Conservation (phyloP, 2,329 filamentous ascomycete species). For the Bipolaris sorokiniana region DNA sequence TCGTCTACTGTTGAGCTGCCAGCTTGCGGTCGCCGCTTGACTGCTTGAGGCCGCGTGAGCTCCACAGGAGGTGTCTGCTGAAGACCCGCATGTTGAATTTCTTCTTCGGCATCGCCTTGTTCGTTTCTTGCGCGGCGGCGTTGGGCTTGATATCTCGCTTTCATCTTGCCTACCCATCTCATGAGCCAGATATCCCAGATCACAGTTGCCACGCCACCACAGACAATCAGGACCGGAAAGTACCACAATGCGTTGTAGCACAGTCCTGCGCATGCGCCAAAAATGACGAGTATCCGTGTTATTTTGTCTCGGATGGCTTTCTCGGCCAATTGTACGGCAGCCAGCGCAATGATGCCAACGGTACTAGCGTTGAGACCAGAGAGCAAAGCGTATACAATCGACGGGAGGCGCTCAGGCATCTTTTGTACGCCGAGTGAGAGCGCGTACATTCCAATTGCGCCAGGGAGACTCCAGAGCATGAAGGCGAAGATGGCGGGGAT, state of each 20-base stretch:
- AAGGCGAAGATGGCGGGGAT: conserved; percentile 65
- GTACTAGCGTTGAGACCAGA: conserved; percentile 75
- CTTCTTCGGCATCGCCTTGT: conserved; percentile 30
- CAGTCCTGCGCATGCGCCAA: conserved; percentile 68
- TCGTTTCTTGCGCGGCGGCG: conserved; percentile 23
- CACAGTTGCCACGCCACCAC: conserved; percentile 60
- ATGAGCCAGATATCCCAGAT: conserved; percentile 64
- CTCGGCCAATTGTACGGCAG: conserved; percentile 69
- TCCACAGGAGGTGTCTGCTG: neutral
- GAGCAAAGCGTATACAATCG: conserved; percentile 69
- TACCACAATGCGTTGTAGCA: conserved; percentile 78
- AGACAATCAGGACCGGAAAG: conserved; percentile 68
- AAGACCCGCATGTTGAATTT: neutral
- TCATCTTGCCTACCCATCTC: conserved; percentile 45
- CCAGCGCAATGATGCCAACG: conserved; percentile 73
- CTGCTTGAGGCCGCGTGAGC: neutral
- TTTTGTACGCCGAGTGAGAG: conserved; percentile 69
- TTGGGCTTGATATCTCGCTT: conserved; percentile 27
- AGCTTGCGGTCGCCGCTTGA: conserved; percentile 29
- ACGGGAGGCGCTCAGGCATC: conserved; percentile 65
- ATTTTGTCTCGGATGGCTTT: conserved; percentile 71
- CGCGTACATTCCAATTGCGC: conserved; percentile 72
- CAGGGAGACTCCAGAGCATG: conserved; percentile 71
- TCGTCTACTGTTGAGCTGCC: conserved; percentile 17
- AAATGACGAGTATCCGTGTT: conserved; percentile 68